These are phyloP conservation scores for Avena eriantha DNA, from an alignment of 176 grass and related monocot genomes.

Conservation along the genomic window DNA sequence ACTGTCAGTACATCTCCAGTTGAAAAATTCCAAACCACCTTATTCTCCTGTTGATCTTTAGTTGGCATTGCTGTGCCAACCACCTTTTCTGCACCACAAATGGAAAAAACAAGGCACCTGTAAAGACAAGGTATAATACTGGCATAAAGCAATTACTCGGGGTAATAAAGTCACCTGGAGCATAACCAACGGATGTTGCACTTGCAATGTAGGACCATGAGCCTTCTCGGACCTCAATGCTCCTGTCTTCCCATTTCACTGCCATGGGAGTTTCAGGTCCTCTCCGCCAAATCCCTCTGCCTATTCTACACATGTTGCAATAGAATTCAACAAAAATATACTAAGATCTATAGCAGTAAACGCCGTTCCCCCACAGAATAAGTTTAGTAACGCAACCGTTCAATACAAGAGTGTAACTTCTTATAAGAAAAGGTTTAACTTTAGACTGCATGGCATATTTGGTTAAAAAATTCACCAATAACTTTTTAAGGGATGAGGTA, in stretches of 20 bases:
- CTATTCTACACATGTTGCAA: conserved; percentile 78
- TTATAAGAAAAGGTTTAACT: neutral
- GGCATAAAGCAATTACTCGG: conserved; percentile 22
- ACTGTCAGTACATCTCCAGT: conserved; percentile 80
- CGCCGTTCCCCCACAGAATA: neutral
- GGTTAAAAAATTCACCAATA: neutral
- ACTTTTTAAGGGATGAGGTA: neutral
- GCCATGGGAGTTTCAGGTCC: conserved; percentile 84
- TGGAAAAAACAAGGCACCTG: conserved; percentile 19
- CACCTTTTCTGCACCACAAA: conserved; percentile 72
- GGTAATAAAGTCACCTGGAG: conserved; percentile 69
- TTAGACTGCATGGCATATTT: neutral
- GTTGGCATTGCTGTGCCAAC: conserved; percentile 70
- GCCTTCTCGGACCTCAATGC: conserved; percentile 87
- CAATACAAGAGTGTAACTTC: neutral
- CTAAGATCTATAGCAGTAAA: conserved; percentile 28
- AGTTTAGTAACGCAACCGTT: neutral
- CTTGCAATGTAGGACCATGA: conserved; percentile 87
- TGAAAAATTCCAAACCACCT: conserved; percentile 71
- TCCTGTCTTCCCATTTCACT: conserved; percentile 85
- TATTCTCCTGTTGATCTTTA: conserved; percentile 60
- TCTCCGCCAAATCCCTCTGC: conserved; percentile 96
- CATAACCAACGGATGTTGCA: conserved; percentile 78
- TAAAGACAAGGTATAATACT: conserved; percentile 33
- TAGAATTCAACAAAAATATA: conserved; percentile 30